Evolutionary conservation across 164 flowering plant species (phyloP), one percentile per base, ranked within the genome.

Genomic region (Aristolochia californica): DNA sequence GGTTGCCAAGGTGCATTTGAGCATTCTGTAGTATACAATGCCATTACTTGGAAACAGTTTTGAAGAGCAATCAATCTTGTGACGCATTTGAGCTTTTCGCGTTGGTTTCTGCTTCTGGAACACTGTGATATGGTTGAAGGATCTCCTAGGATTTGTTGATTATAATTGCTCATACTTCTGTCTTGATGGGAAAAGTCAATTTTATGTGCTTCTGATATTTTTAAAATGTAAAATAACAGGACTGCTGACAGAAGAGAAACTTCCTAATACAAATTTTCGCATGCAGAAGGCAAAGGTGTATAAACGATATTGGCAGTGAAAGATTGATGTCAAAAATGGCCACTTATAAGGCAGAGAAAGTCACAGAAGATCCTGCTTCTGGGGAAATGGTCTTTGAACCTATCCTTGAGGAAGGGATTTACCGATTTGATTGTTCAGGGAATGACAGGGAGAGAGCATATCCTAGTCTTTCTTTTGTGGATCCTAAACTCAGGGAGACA

Each of bases 361-460:
- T 61, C 13, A 63, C 63, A 10, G 45, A 65, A 28, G 85, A 83
- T 45, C 62, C 30, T 27, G 59, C 48, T 17, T 62, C 80, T 9
- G 79, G 93, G 44, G 62, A 68, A 15, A 91, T 91, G 98, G 59
- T 83, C 62, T 91, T 68, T 70, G 80, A 79, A 69, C 84, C 93
- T 21, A 72, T 91, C 21, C 62, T 91, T 60, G 96, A 84, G 72
- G 88, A 91, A 52, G 88, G 95, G 23, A 80, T 91, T 58, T 91
- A 88, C 70, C 74, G 98, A 24, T 91, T 91, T 78, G 96, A 91
- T 69, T 86, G 91, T 68, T 86, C 89, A 56, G 71, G 61, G 25
- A 72, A 66, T 63, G 91, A 77, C 70, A 80, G 83, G 66, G 70
- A 60, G 57, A 75, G 78, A 38, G 90, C 93, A 57, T 75, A 60